Evolutionary conservation across 805 yeast species (phyloP).

Genomic region (Candida jianshihensis): DNA sequence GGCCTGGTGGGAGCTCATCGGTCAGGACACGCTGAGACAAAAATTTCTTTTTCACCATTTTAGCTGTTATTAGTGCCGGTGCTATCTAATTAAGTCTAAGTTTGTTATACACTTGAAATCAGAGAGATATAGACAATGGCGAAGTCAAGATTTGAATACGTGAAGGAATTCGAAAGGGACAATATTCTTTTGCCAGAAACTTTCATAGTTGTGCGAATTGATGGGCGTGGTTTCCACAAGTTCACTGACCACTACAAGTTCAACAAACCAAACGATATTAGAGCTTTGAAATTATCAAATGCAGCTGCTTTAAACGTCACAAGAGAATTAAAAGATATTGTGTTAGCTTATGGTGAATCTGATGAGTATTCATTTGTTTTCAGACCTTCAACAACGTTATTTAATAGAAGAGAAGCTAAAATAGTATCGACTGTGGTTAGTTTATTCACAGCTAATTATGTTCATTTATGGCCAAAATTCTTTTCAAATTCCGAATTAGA

Average conservation of each 20-base stretch:
- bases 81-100: no score
- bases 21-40: constrained; percentile 1
- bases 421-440: constrained; percentile 77
- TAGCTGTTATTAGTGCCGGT: no score
- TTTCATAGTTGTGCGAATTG: constrained; percentile 77
- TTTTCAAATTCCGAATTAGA: constrained; percentile 43
- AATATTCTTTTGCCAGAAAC: constrained; percentile 70
- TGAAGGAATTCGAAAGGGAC: constrained; percentile 71
- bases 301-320: constrained; percentile 64
- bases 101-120: no score
- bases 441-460: constrained; percentile 72
- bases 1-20: constrained; percentile 1
- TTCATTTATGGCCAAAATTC: constrained; percentile 53
- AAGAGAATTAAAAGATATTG: constrained; percentile 59
- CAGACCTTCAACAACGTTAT: constrained; percentile 53
- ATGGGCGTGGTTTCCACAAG: constrained; percentile 91
- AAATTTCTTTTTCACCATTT: no score
- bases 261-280: constrained; percentile 77
- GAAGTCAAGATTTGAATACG: constrained; percentile 83
- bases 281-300: constrained; percentile 79
- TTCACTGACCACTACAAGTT: constrained; percentile 70
- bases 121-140: constrained; percentile 56
- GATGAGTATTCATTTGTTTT: constrained; percentile 89
- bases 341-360: constrained; percentile 88
- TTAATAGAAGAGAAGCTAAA: constrained; percentile 78